Percentiles rank a stretch among this genome's conserved stretches.
Conservation (phyloP, 2,329 filamentous ascomycete species). For the Neonectria hederae region DNA sequence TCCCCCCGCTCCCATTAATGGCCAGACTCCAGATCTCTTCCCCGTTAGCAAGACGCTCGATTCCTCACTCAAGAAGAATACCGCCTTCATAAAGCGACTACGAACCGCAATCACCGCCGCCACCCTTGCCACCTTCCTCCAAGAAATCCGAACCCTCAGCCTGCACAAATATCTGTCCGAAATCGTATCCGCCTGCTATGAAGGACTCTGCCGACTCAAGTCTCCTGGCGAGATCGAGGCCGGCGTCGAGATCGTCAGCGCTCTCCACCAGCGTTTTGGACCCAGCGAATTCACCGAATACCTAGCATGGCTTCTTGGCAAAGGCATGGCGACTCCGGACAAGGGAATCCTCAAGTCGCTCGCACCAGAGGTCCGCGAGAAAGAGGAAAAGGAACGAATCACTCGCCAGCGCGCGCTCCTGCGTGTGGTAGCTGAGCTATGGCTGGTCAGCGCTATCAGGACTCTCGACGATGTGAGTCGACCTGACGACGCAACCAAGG, state of each 20-base stretch:
- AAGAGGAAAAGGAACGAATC: constrained; percentile 94
- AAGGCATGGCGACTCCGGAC: constrained; percentile 90
- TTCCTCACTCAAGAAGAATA: constrained; percentile 97
- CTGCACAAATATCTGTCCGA: constrained; percentile 97
- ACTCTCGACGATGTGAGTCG: constrained; percentile 76
- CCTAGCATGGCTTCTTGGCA: constrained; percentile 90
- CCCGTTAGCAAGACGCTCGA: constrained; percentile 82
- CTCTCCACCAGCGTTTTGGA: constrained; percentile 95
- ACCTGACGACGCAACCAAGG: constrained; percentile 71
- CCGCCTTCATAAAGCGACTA: constrained; percentile 95
- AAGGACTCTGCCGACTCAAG: constrained; percentile 92
- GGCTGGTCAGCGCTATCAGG: constrained; percentile 88
- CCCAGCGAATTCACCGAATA: constrained; percentile 90
- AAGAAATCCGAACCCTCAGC: constrained; percentile 89
- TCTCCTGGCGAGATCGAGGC: constrained; percentile 90
- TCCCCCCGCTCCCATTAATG: constrained; percentile 31
- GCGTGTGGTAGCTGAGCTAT: constrained; percentile 92
- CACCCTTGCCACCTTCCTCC: constrained; percentile 82
- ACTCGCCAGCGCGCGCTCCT: constrained; percentile 85
- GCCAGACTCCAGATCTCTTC: constrained; percentile 71
- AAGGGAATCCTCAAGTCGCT: constrained; percentile 83
- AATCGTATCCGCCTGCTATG: constrained; percentile 94
- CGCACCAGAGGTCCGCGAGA: constrained; percentile 83
- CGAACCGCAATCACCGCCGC: constrained; percentile 87
- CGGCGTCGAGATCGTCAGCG: constrained; percentile 91